Percentiles rank a stretch among this genome's conserved stretches.
phyloP scores from a whole-genome alignment of 805 yeast species.

The Saccharomycopsis olivae region DNA sequence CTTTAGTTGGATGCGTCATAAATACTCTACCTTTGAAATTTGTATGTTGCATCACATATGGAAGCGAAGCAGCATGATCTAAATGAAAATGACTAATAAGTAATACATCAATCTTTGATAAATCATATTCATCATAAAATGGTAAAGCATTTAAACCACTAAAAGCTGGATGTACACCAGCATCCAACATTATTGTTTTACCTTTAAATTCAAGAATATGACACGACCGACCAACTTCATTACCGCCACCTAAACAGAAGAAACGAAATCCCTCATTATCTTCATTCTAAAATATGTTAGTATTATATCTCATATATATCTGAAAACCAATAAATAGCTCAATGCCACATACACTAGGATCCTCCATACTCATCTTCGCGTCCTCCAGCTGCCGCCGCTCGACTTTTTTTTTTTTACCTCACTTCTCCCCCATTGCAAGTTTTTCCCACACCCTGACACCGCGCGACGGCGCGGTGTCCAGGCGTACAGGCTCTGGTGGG shows the following conservation, averaged over 20 bases:
- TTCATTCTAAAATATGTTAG: constrained; percentile 1
- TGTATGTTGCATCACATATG: constrained; percentile 96
- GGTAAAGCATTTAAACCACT: constrained; percentile 87
- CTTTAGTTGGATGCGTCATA: constrained; percentile 99
- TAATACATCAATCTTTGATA: constrained; percentile 75
- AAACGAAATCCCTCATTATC: constrained; percentile 42
- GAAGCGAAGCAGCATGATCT: constrained; percentile 96
- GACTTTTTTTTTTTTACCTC: too few species aligned
- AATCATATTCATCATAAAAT: constrained; percentile 89
- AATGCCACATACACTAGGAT: too few species aligned
- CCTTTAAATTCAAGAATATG: constrained; percentile 89
- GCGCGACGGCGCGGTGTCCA: too few species aligned
- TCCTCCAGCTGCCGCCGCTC: too few species aligned
- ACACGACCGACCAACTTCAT: constrained; percentile 95
- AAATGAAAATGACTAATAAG: constrained; percentile 91
- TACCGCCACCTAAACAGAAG: constrained; percentile 94
- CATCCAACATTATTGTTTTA: constrained; percentile 92
- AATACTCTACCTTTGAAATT: constrained; percentile 90
- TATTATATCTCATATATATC: too few species aligned
- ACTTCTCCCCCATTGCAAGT: too few species aligned
- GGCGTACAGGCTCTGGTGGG: too few species aligned
- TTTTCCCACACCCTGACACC: too few species aligned
- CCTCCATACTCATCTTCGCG: too few species aligned
- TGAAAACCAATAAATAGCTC: too few species aligned
- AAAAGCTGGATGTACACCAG: constrained; percentile 96